A percentile compares a stretch with the other conserved stretches of the same genome.
Evolutionary conservation across 2,329 filamentous ascomycete species (phyloP).

Genomic region (Aspergillus tanneri): DNA sequence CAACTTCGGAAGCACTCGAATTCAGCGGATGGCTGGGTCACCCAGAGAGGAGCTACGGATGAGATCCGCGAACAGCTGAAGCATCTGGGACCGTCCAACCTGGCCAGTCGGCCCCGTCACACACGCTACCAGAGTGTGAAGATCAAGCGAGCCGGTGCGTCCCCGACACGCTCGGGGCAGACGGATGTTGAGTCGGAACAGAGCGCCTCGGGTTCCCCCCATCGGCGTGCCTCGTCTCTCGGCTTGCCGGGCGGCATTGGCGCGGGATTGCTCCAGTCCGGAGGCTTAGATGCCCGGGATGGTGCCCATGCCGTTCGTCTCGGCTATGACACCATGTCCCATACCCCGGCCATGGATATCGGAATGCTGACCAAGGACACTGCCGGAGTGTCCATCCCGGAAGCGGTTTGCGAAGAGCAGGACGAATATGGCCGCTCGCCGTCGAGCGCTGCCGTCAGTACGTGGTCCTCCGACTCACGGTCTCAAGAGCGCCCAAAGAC

Average conservation of each 20-base stretch:
- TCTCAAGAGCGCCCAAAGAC: conserved; percentile 22
- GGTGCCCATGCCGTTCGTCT: conserved; percentile 62
- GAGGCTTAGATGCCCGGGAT: conserved; percentile 61
- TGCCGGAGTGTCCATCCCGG: conserved; percentile 31
- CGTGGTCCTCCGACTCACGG: conserved; percentile 24
- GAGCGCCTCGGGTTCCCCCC: conserved; percentile 41
- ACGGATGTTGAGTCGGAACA: conserved; percentile 41
- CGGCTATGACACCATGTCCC: conserved; percentile 53
- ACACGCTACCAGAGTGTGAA: conserved; percentile 64
- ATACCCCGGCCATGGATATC: conserved; percentile 23
- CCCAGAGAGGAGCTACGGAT: conserved; percentile 53
- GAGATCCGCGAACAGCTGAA: conserved; percentile 61
- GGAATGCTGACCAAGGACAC: conserved; percentile 25
- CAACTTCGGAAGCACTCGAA: conserved; percentile 38
- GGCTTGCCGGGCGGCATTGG: conserved; percentile 54
- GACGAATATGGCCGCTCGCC: conserved; percentile 25
- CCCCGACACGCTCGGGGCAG: conserved; percentile 35
- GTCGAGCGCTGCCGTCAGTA: conserved; percentile 26
- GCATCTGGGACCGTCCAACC: conserved; percentile 64
- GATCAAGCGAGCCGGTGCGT: conserved; percentile 58
- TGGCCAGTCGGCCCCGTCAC: conserved; percentile 58
- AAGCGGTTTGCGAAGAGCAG: conserved; percentile 32
- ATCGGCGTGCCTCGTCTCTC: conserved; percentile 26
- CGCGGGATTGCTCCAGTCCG: conserved; percentile 54
- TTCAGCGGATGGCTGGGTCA: conserved; percentile 33